Base-by-base conservation (phyloP, 148 eudicot genomes). In the Limonium bicolor region DNA sequence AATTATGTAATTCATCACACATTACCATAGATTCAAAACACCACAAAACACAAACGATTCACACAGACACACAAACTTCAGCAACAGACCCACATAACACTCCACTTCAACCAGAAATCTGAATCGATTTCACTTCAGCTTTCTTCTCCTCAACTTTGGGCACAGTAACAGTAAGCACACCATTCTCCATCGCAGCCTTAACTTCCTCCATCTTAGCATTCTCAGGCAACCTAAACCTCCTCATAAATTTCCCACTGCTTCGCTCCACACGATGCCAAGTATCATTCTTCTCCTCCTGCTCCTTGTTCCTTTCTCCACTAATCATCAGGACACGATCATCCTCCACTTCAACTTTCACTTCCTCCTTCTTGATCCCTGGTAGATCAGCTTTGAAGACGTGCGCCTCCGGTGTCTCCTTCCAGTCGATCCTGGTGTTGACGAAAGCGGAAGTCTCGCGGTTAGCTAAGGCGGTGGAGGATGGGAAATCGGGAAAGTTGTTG, bases 341-440 rank as follows among this genome's bases (percentile, higher is more conserved):
- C 14, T 63, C 73, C 31, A 68, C 58, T 58, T 68, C 69, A 3
- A 63, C 73, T 27, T 63, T 63, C n/a, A 68, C 69, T 46, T 68
- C 73, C 22, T 63, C 73, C 28, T 68, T 68, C 54, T 64, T 68
- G 18, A 68, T 1, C 30, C 73, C 73, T 6, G 73, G 69, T 2
- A 68, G 33, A 18, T 68, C 69, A 6, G 69, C 73, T 59, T 58
- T 63, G 42, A 68, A 54, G 6, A 63, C 51, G 47, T 68, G 73
- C 0, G 61, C 58, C 16, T 58, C 68, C 1, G 65, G 62, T 0
- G 69, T 68, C 59, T 68, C 73, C 53, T 49, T 38, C 73, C 68
- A 68, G 65, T 68, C 73, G 0, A 68, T 54, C 15, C 38, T 36
- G 3, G 54, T 36, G 45, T 45, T 63, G 3, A 56, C 54, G 4